A percentile compares a stretch with the other conserved stretches of the same genome.
phyloP scores from a whole-genome alignment of 2,329 filamentous ascomycete species.

The Magnaporthiopsis incrustans region DNA sequence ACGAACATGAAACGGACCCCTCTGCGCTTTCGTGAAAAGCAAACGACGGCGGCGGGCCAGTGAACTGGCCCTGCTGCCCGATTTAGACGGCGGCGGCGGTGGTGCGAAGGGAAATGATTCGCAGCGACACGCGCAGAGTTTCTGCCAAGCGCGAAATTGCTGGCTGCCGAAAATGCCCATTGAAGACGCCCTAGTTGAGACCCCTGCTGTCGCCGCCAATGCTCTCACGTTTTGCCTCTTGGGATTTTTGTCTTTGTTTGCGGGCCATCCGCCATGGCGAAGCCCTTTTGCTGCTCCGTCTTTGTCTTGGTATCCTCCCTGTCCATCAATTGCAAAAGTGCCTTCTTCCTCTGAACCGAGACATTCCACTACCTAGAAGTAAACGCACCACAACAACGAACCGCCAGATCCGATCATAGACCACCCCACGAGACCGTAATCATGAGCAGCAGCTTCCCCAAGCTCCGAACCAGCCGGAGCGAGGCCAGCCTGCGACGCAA shows the following conservation, averaged over 20 bases:
- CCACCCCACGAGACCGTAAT: background rate
- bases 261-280: no score
- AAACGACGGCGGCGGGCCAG: background rate
- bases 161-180: background rate
- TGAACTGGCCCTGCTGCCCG: background rate
- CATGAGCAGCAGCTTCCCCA: slow-evolving; percentile 1
- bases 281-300: background rate
- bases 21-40: background rate
- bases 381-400: background rate
- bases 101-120: background rate
- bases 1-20: no score
- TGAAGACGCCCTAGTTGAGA: background rate
- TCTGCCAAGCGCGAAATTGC: background rate
- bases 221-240: background rate
- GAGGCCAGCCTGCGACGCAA: slow-evolving; percentile 4
- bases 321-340: background rate
- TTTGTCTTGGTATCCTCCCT: background rate
- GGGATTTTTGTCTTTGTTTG: background rate
- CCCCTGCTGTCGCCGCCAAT: background rate
- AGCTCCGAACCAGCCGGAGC: slow-evolving; percentile 6
- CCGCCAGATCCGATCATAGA: no score
- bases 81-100: background rate
- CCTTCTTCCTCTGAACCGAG: background rate
- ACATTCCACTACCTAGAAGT: background rate
- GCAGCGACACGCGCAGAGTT: background rate